Conservation (phyloP, 352 stramenopile species). For the Phytopythium mirpurense region DNA sequence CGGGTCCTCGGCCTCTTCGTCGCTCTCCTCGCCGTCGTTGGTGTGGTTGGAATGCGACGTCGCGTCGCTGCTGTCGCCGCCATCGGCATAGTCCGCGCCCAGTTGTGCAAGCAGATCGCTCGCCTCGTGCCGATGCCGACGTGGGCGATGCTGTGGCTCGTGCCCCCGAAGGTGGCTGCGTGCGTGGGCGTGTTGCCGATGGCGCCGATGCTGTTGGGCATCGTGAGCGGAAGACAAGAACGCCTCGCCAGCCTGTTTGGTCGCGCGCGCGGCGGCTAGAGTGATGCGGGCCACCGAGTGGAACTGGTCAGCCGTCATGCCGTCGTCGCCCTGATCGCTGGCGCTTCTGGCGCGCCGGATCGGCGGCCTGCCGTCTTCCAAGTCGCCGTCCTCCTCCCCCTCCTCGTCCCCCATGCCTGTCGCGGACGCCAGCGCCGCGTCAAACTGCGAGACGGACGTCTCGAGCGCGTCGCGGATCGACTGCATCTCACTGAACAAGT, state of each 20-base stretch:
- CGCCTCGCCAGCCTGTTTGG: slow-evolving; percentile 44
- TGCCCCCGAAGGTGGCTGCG: background rate
- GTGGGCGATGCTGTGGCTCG: background rate
- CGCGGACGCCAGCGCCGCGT: slow-evolving; percentile 35
- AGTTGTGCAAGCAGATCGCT: slow-evolving; percentile 4
- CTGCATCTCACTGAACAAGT: slow-evolving; percentile 37
- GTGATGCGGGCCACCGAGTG: slow-evolving; percentile 55
- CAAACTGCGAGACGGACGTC: slow-evolving; percentile 45
- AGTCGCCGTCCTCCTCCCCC: background rate
- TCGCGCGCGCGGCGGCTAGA: slow-evolving; percentile 53
- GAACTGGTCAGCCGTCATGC: slow-evolving; percentile 47
- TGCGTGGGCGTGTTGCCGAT: background rate
- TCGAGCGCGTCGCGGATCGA: slow-evolving; percentile 51
- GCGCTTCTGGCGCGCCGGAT: background rate
- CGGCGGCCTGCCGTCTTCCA: background rate
- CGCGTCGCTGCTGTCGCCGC: background rate
- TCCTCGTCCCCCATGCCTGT: slow-evolving; percentile 16
- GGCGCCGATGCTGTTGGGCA: slow-evolving; percentile 7
- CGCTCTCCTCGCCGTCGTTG: slow-evolving; percentile 9
- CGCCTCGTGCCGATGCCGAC: slow-evolving; percentile 1
- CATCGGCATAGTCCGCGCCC: background rate
- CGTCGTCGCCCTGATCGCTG: slow-evolving; percentile 13
- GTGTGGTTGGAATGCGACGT: slow-evolving; percentile 2
- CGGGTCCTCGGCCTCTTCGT: slow-evolving; percentile 28
- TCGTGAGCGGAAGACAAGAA: slow-evolving; percentile 50